Evolutionary conservation across 164 flowering plant genomes (phyloP), one percentile per base, ranked within the genome.

Genomic region (Tinospora cordifolia): DNA sequence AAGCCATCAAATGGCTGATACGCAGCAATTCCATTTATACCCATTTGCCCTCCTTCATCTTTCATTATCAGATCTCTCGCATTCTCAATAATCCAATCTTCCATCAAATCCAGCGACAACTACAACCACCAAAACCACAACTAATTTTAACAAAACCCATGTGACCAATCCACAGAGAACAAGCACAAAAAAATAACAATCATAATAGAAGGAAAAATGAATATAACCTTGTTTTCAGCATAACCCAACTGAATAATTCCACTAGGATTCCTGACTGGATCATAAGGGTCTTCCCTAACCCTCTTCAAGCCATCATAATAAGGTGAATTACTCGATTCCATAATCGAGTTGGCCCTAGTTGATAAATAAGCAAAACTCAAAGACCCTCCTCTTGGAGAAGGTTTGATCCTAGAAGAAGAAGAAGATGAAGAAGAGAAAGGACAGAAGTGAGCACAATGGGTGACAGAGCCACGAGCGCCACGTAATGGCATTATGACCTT

Each of bases 191-290:
- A 13, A n/a, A 41, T 76, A 46, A 17, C 64, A 73, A 0, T 15
- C 36, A 30, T 1, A 30, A 30, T 30, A 30, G 4, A 30, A 30
- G 4, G 2, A 30, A 30, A 30, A 30, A 30, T 30, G 4, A 30
- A 30, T 41, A 72, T n/a, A 67, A 54, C 60, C 60, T 54, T 54
- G n/a, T 94, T 94, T 38, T 90, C 88, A 15, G 86, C 87, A 62
- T 87, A 79, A 3, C 95, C 94, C 24, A 92, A 92, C 81, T 95
- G 92, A 74, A 95, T 81, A 73, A 89, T 77, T 19, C 99, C 99
- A 75, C 81, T 75, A 0, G 97, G 96, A 74, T 95, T 95, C 24
- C 30, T 21, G 62, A 69, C 26, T 11, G 80, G 79, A 76, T 90
- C 87, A 62, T 83, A 94, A 10, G 88, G 87, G 65, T 94, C 90